Conservation (phyloP, 495 filamentous ascomycete species). For the Penicillium parvum region DNA sequence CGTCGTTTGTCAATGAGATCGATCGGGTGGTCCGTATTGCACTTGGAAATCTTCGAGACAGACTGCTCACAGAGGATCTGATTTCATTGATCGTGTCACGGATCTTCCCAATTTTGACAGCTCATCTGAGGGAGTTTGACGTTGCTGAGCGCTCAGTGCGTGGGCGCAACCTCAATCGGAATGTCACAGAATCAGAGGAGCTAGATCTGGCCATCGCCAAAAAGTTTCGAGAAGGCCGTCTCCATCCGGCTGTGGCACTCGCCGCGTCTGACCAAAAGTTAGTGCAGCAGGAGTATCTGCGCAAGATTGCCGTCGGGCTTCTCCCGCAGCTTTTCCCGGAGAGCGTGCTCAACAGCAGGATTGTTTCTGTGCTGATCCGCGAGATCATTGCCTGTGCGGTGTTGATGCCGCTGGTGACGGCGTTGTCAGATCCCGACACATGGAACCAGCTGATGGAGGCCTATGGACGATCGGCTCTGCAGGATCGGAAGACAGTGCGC, state of each 20-base stretch:
- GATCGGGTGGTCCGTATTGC: conserved; percentile 74
- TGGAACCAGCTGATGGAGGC: conserved; percentile 96
- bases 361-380: conserved; percentile 72
- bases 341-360: conserved; percentile 68
- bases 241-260: conserved; percentile 85
- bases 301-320: conserved; percentile 62
- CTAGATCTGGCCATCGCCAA: conserved; percentile 88
- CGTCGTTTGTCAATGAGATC: conserved; percentile 76
- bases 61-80: conserved; percentile 67
- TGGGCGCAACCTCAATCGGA: conserved; percentile 79
- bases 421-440: conserved; percentile 76
- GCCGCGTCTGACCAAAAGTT: conserved; percentile 75
- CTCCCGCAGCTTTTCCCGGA: conserved; percentile 73
- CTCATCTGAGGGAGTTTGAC: conserved; percentile 85
- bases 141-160: conserved; percentile 84
- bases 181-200: conserved; percentile 94
- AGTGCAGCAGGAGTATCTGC: conserved; percentile 81
- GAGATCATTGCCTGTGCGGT: conserved; percentile 68
- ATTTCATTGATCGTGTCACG: conserved; percentile 75
- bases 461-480: conserved; percentile 80
- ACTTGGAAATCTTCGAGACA: conserved; percentile 63
- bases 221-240: conserved; percentile 83
- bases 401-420: conserved; percentile 34
- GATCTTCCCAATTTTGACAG: conserved; percentile 84
- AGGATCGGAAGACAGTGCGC: conserved; percentile 92